A percentile compares a stretch with the other conserved stretches of the same genome.
phyloP scores from a whole-genome alignment of 2,329 filamentous ascomycete genomes.

The Neophaeococcomyces aloes region DNA sequence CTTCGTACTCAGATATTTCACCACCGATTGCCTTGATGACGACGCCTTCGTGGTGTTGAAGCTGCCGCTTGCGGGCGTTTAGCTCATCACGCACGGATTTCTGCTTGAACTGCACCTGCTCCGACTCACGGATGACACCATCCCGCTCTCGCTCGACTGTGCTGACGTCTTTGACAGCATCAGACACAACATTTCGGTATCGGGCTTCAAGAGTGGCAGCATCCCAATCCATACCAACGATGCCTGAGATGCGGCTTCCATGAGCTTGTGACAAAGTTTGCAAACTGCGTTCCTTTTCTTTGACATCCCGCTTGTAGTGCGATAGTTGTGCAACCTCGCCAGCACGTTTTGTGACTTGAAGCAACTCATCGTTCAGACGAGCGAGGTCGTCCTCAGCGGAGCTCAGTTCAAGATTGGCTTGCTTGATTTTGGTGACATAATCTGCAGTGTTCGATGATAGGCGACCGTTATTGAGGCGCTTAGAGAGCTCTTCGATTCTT shows the following conservation, averaged over 20 bases:
- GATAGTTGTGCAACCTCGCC: constrained; percentile 76
- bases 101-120: constrained; percentile 64
- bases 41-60: constrained; percentile 50
- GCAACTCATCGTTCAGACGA: constrained; percentile 65
- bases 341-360: constrained; percentile 70
- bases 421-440: constrained; percentile 61
- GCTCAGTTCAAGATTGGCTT: constrained; percentile 55
- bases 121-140: constrained; percentile 57
- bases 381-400: constrained; percentile 62
- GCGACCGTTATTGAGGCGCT: constrained; percentile 51
- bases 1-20: constrained; percentile 41
- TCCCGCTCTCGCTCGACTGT: constrained; percentile 60
- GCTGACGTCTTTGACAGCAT: constrained; percentile 42
- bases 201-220: constrained; percentile 57
- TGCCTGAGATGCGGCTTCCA: constrained; percentile 54
- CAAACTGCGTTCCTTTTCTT: constrained; percentile 61
- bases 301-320: constrained; percentile 67
- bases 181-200: constrained; percentile 51
- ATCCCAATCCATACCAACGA: constrained; percentile 59
- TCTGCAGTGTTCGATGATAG: constrained; percentile 52
- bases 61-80: constrained; percentile 53
- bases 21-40: constrained; percentile 50
- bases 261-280: constrained; percentile 69
- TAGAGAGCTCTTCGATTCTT: constrained; percentile 58
- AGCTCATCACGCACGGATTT: constrained; percentile 55